phyloP scores from a whole-genome alignment of 2,329 filamentous ascomycete species.

The Botrytis byssoidea region DNA sequence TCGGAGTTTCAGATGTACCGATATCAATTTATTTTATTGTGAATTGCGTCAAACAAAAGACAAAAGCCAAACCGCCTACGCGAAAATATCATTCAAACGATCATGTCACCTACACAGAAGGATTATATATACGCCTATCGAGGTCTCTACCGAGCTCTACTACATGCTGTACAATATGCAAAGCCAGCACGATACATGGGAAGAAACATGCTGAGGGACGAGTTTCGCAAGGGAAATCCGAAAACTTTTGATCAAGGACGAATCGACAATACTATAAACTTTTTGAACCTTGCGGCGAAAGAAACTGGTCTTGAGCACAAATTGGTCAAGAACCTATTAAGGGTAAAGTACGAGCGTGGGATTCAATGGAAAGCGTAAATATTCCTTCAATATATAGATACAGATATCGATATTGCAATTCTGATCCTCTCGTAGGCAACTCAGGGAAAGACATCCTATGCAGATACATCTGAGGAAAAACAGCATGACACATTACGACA shows the following conservation, averaged over 20 bases:
- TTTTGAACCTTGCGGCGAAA: slow-evolving; percentile 63
- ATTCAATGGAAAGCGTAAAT: slow-evolving; percentile 14
- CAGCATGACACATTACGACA: slow-evolving; percentile 58
- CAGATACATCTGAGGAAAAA: slow-evolving; percentile 32
- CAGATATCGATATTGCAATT: neutral
- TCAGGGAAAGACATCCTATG: slow-evolving; percentile 5
- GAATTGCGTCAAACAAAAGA: neutral
- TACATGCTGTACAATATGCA: slow-evolving; percentile 72
- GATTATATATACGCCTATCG: slow-evolving; percentile 66
- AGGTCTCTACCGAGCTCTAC: slow-evolving; percentile 61
- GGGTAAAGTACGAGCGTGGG: slow-evolving; percentile 41
- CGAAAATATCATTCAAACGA: neutral
- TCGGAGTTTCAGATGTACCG: slow-evolving; percentile 4
- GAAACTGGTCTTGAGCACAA: slow-evolving; percentile 68
- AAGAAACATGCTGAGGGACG: slow-evolving; percentile 57
- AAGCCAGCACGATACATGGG: slow-evolving; percentile 64
- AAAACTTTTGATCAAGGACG: slow-evolving; percentile 50
- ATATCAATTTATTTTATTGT: neutral
- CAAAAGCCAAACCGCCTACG: neutral
- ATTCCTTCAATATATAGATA: neutral
- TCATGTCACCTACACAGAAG: neutral
- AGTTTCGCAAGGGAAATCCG: slow-evolving; percentile 53
- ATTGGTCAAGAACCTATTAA: slow-evolving; percentile 67
- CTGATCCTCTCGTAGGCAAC: neutral
- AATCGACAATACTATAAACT: slow-evolving; percentile 66